Base-by-base conservation (phyloP, 2,329 filamentous ascomycete genomes). In the Byssothecium circinans region DNA sequence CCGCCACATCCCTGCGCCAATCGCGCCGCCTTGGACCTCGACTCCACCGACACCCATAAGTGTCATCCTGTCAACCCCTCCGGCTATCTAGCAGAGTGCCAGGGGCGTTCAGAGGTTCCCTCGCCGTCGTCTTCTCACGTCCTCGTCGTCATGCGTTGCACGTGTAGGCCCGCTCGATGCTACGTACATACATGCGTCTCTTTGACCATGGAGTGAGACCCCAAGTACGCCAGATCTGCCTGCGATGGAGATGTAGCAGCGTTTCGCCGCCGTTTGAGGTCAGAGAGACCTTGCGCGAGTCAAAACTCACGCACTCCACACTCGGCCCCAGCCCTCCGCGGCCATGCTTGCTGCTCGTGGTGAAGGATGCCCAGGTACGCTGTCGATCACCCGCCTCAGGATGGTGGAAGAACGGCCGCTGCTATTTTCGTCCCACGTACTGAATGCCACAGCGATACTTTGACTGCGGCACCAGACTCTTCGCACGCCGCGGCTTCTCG, bases 1-100 rank as follows among this genome's bases (percentile, higher is more conserved):
- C 35, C 54, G 50, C n/a, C 38, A 15, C 29, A 65, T 54, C 64
- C 65, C 60, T 63, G 60, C 45, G 64, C 59, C 58, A 62, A 68
- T 69, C 64, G 64, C 37, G 49, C 35, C 55, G 43, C 51, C 54
- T 32, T 12, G n/a, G n/a, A 7, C 10, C 29, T 64, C 54, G 52
- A 32, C 29, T 14, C 14, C 29, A 4, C 29, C 57, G 56, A 44
- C 56, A 60, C 57, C 60, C 14, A 46, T 49, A 54, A 55, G 54
- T 32, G 29, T 32, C 29, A 32, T 12, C 29, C 29, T 32, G 29
- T 32, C 39, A 18, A 25, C 22, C 36, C 18, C 38, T 40, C 41
- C 10, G 23, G 20, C 29, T 37, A 25, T 43, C 35, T 39, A 38
- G 41, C 30, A 29, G 33, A 4, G 32, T 25, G 17, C 38, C 23